Percentiles rank a stretch among this genome's conserved stretches.
These are phyloP conservation scores for Ilyonectria robusta DNA, from an alignment of 2,329 filamentous ascomycete genomes.

Conservation along the genomic window DNA sequence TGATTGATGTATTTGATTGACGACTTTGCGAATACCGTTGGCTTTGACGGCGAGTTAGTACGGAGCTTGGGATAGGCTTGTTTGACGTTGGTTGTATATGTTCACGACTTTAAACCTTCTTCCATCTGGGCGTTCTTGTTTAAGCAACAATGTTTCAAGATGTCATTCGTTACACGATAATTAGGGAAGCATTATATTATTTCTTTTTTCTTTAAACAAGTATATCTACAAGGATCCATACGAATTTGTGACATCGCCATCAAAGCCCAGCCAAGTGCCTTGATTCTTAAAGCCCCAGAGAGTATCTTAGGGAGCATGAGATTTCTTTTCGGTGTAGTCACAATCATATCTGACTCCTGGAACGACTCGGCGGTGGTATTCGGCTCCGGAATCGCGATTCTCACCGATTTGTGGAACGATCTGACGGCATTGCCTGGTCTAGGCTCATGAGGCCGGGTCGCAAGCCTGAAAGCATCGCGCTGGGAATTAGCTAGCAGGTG, in stretches of 20 bases:
- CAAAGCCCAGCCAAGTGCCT: background rate
- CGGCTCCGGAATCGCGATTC: no score
- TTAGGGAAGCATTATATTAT: conserved; percentile 20
- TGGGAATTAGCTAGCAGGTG: no score
- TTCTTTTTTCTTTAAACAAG: background rate
- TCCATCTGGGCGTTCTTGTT: conserved; percentile 27
- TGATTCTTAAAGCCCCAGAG: background rate
- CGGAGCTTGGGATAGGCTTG: conserved; percentile 34
- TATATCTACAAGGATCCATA: no score
- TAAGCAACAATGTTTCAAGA: conserved; percentile 37
- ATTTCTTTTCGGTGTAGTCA: no score
- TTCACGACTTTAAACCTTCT: conserved; percentile 32
- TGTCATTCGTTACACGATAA: conserved; percentile 33
- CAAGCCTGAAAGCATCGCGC: no score
- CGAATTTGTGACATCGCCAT: background rate
- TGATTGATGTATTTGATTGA: conserved; percentile 28
- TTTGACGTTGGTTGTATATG: conserved; percentile 22
- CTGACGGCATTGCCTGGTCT: no score
- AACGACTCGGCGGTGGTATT: no score
- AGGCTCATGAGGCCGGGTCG: no score
- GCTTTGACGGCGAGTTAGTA: conserved; percentile 25
- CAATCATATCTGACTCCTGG: no score
- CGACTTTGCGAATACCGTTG: conserved; percentile 35
- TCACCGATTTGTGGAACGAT: no score
- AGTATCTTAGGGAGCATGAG: no score